These are phyloP conservation scores for Leptographium lundbergii DNA, from an alignment of 2,329 filamentous ascomycete species.

Conservation along the genomic window DNA sequence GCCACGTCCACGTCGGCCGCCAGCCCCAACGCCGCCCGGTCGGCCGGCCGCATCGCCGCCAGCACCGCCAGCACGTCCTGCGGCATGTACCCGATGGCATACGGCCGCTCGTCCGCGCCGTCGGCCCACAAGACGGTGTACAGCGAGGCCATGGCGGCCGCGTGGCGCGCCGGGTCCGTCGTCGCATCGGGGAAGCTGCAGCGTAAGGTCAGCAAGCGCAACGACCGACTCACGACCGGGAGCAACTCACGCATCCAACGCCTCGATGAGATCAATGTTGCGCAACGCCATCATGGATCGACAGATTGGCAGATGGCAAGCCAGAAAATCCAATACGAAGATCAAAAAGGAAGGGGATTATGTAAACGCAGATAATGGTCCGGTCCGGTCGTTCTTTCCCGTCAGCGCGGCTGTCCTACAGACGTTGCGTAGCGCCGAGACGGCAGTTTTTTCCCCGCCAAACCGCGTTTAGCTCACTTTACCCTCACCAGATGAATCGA, in stretches of 20 bases:
- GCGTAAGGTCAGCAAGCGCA: not conserved
- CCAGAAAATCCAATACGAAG: not conserved
- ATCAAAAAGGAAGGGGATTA: too few species aligned
- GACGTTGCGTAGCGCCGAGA: too few species aligned
- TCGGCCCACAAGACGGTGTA: conserved; percentile 55
- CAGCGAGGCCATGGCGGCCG: conserved; percentile 44
- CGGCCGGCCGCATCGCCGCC: conserved; percentile 37
- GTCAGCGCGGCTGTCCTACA: too few species aligned
- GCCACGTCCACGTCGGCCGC: conserved; percentile 27
- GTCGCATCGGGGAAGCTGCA: conserved; percentile 66
- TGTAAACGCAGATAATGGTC: too few species aligned
- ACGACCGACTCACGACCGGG: not conserved
- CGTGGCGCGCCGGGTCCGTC: conserved; percentile 42
- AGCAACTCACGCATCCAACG: conserved; percentile 15
- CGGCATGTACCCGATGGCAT: conserved; percentile 49
- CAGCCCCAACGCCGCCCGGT: conserved; percentile 43
- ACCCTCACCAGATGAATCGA: too few species aligned
- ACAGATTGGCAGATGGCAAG: not conserved
- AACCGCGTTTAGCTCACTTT: too few species aligned
- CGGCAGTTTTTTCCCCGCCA: too few species aligned
- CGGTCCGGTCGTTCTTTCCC: too few species aligned
- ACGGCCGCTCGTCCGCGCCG: conserved; percentile 42
- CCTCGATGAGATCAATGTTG: conserved; percentile 15
- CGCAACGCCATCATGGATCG: conserved; percentile 8
- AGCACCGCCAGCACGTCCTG: conserved; percentile 37